Evolutionary conservation across 2,329 filamentous ascomycete genomes (phyloP), one percentile per base, ranked within the genome.

Genomic region (Aspergillus sp.): DNA sequence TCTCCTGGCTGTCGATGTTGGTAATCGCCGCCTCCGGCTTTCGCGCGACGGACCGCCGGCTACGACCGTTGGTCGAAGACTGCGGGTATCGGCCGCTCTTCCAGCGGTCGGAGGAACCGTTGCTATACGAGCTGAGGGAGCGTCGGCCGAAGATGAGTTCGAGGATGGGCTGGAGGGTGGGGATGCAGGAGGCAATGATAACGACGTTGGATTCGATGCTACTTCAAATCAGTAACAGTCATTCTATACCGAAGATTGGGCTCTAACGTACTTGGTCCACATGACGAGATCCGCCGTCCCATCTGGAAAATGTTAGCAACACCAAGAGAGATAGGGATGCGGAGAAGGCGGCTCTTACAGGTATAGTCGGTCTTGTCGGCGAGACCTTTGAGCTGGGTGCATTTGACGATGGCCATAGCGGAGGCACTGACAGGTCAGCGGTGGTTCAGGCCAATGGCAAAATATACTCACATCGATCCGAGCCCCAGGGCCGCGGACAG

Each of bases 241-340:
- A 8, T 27, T 19, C n/a, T 38, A 3, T n/a, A 39, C 12, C 2
- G 19, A 26, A 28, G 29, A 28, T 4, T n/a, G 7, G 10, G 7
- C 0, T 19, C 2, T 30, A 12, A 7, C 42, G 45, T 61, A 72
- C 71, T 66, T 61, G 7, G 71, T 73, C 71, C 72, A 75, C 41
- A 73, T 66, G 3, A 72, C 62, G 5, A 73, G 58, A 26, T 72
- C 68, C 0, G 64, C 63, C 5, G 67, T 72, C 9, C 68, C 61
- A 45, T 61, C 57, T 57, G 29, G 5, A n/a, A 6, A 30, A 30
- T 19, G 40, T 41, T n/a, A 41, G 40, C 7, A 7, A 30, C 10
- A 12, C 6, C n/a, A 8, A 7, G 28, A 6, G 19, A 19, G 19
- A 19, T 1, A 19, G 1, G 19, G 19, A 19, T 19, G 19, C 27